Base-by-base conservation (phyloP, 345 rosid genomes). In the Lepidium sativum region DNA sequence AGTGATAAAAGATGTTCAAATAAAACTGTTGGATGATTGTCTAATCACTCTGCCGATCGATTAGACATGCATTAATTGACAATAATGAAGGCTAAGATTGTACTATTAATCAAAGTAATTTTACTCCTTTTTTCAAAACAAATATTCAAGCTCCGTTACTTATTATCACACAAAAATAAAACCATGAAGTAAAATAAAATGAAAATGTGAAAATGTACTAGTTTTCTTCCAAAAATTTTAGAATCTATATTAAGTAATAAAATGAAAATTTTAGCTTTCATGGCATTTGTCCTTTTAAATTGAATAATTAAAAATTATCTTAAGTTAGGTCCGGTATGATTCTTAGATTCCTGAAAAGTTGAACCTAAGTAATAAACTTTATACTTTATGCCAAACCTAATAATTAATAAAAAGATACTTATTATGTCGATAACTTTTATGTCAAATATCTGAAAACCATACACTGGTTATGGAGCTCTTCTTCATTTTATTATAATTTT, bases 341-440 rank as follows among this genome's bases (percentile, higher is more conserved):
- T 57, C 34, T 71, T 57, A 58, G 66, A 64, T 63, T 49, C 66
- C 60, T 50, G 40, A 50, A 57, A 58, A 65, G 66, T 4, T 18
- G 62, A 50, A 50, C 59, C 61, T 65, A 50, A 52, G 33, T 41
- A 2, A 20, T 42, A 40, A 13, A 7, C 3, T 48, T n/a, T n/a
- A n/a, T n/a, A n/a, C n/a, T n/a, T n/a, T n/a, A n/a, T n/a, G n/a
- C n/a, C n/a, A n/a, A n/a, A n/a, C n/a, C n/a, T n/a, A n/a, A n/a
- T n/a, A n/a, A n/a, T n/a, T n/a, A n/a, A n/a, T n/a, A n/a, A n/a
- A n/a, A 20, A 20, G 21, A 38, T 56, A 39, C 50, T 39, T 10
- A 64, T 48, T 49, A 71, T 21, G 37, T 57, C 32, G 66, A 57
- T 57, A 71, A 65, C 76, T 65, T 64, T 71, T 57, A 71, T 42